Evolutionary conservation across 2,329 filamentous ascomycete species (phyloP).

Genomic region (Talaromyces sp.): DNA sequence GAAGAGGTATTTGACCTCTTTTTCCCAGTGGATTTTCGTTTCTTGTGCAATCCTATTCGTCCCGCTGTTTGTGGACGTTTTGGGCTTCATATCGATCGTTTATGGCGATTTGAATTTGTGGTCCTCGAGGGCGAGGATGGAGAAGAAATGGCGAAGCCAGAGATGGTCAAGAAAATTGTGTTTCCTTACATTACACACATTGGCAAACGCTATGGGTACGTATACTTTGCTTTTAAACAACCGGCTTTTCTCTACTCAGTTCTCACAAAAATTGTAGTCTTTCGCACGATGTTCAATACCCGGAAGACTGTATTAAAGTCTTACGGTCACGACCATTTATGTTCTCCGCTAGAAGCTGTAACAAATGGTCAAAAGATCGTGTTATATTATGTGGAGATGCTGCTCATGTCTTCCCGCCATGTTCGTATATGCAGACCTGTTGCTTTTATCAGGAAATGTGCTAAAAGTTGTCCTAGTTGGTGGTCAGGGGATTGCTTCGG

Average conservation of each 20-base stretch:
- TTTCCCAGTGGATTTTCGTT: slow-evolving; percentile 45
- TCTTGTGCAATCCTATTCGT: slow-evolving; percentile 39
- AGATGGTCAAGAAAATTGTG: slow-evolving; percentile 22
- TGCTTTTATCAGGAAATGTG: neutral
- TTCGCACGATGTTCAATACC: slow-evolving; percentile 30
- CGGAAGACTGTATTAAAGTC: slow-evolving; percentile 44
- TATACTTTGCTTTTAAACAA: neutral
- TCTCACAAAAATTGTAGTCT: slow-evolving; percentile 18
- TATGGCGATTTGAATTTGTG: slow-evolving; percentile 41
- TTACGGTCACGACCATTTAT: slow-evolving; percentile 44
- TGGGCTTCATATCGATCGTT: slow-evolving; percentile 34
- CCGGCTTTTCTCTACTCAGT: neutral
- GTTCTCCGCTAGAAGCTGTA: slow-evolving; percentile 45
- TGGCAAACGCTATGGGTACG: slow-evolving; percentile 4
- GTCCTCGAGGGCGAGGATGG: slow-evolving; percentile 27
- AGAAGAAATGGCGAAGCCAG: slow-evolving; percentile 26
- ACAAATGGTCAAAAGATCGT: slow-evolving; percentile 41
- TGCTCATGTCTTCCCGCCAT: slow-evolving; percentile 52
- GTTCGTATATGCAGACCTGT: slow-evolving; percentile 17
- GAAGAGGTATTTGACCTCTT: slow-evolving; percentile 47
- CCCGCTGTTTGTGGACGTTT: slow-evolving; percentile 45
- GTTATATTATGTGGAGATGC: slow-evolving; percentile 47
- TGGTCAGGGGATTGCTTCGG: slow-evolving; percentile 39
- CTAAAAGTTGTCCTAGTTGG: slow-evolving; percentile 24
- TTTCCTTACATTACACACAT: slow-evolving; percentile 26